Evolutionary conservation across 352 stramenopile genomes (phyloP), one percentile per base, ranked within the genome.

Genomic region (Stramenopiles sp.): DNA sequence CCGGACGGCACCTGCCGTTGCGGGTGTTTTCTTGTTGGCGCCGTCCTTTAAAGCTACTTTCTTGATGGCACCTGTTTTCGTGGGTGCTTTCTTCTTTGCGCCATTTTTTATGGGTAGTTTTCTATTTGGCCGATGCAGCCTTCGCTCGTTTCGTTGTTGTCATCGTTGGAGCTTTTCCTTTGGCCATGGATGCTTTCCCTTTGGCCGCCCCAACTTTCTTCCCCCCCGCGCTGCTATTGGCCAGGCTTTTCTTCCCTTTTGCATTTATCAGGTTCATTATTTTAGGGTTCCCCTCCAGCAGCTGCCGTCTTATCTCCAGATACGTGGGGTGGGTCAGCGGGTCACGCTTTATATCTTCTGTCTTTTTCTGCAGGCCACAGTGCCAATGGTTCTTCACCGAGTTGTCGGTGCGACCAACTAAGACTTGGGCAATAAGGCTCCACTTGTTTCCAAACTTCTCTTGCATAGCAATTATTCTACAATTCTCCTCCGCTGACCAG

Each of bases 401-500:
- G 78, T 96, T 90, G 37, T 96, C 89, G 0, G 87, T 92, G 30
- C 90, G 84, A 0, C 90, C 92, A 63, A 88, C 87, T 1, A 96
- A 80, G 37, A 93, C 82, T 77, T 96, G 93, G 18, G 93, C 87
- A 79, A 97, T 97, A 76, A 97, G 88, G 0, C 89, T 93, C 93
- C 93, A 98, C 73, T 92, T 92, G 81, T 97, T 97, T 37, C 53
- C 53, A 2, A 71, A 35, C 6, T 33, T 2, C 6, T 2, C 12
- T 71, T 71, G 53, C 53, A 6, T 6, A 35, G 33, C 53, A 6
- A 71, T 6, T 2, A 71, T 6, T 6, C 33, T 6, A 35, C 35
- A 2, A 71, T 71, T 33, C 35, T 71, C 53, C 6, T 2, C 53
- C 2, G 81, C 80, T 32, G 88, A 96, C 91, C 92, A 98, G 69